Percentiles rank a stretch among this genome's conserved stretches.
Conservation (phyloP, 176 grass and related monocot species). For the Aegilops speltoides region DNA sequence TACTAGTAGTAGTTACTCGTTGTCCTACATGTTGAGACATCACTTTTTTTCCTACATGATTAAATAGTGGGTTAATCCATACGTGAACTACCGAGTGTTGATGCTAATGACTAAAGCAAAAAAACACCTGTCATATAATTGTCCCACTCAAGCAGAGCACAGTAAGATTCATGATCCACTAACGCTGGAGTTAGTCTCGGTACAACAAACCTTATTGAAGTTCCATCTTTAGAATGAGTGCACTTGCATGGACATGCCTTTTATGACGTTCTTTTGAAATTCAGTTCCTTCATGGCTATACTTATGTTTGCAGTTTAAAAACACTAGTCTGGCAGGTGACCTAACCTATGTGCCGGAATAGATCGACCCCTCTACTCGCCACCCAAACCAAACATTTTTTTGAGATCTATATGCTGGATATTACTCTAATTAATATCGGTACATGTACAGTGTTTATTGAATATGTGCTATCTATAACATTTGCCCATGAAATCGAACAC, state of each 20-base stretch:
- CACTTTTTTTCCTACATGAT: background rate
- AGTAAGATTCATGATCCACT: background rate
- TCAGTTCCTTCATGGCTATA: background rate
- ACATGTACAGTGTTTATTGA: background rate
- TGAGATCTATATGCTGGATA: background rate
- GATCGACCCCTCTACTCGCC: background rate
- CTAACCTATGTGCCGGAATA: background rate
- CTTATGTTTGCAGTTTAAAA: background rate
- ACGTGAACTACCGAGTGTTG: background rate
- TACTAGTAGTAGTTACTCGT: background rate
- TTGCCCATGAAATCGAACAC: background rate
- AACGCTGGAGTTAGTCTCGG: constrained; percentile 6
- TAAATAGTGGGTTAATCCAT: background rate
- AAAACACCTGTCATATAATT: background rate
- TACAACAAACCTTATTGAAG: constrained; percentile 1
- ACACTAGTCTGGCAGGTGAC: background rate
- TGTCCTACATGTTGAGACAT: background rate
- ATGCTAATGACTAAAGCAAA: background rate
- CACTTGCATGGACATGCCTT: background rate
- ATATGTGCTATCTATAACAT: background rate
- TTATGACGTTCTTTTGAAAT: background rate
- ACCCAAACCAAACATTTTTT: background rate
- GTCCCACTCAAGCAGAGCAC: background rate
- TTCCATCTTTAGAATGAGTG: background rate
- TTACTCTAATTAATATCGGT: background rate